These are phyloP conservation scores for Lactifluus hygrophoroides DNA, from an alignment of 768 basidiomycete species.

Conservation along the genomic window DNA sequence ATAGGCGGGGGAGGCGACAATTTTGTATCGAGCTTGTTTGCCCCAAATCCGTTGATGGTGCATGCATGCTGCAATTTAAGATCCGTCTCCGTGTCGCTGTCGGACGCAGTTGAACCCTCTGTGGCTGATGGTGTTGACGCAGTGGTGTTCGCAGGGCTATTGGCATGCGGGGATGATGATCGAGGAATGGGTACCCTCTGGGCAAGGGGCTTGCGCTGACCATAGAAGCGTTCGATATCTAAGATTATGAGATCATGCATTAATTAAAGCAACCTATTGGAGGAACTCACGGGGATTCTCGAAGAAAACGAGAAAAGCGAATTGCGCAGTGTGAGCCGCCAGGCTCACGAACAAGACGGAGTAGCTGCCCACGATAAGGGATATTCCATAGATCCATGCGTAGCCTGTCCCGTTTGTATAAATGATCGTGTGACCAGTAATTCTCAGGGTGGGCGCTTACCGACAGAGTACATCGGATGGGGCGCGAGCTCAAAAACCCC, in stretches of 20 bases:
- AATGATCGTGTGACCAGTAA: background rate
- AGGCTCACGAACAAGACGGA: conserved; percentile 88
- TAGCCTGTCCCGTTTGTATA: conserved; percentile 46
- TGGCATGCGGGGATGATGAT: conserved; percentile 3
- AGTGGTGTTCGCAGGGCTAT: conserved; percentile 22
- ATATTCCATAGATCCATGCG: conserved; percentile 95
- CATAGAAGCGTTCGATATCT: conserved; percentile 95
- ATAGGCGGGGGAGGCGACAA: background rate
- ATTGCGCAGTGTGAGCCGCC: conserved; percentile 92
- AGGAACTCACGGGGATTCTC: conserved; percentile 86
- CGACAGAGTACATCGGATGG: conserved; percentile 94
- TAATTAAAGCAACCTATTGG: background rate
- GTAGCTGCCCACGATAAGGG: conserved; percentile 83
- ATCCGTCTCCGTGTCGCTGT: conserved; percentile 48
- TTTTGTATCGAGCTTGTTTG: background rate
- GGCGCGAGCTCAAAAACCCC: conserved; percentile 94
- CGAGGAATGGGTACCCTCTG: conserved; percentile 60
- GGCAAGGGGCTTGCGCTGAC: conserved; percentile 83
- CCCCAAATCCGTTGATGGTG: background rate
- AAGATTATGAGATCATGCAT: background rate
- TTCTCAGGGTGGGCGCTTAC: conserved; percentile 26
- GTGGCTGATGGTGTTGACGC: conserved; percentile 54
- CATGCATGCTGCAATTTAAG: conserved; percentile 20
- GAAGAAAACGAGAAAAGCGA: conserved; percentile 90
- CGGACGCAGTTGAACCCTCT: conserved; percentile 66